Conservation (phyloP, 202 grass and related monocot species). For the Setaria italica region DNA sequence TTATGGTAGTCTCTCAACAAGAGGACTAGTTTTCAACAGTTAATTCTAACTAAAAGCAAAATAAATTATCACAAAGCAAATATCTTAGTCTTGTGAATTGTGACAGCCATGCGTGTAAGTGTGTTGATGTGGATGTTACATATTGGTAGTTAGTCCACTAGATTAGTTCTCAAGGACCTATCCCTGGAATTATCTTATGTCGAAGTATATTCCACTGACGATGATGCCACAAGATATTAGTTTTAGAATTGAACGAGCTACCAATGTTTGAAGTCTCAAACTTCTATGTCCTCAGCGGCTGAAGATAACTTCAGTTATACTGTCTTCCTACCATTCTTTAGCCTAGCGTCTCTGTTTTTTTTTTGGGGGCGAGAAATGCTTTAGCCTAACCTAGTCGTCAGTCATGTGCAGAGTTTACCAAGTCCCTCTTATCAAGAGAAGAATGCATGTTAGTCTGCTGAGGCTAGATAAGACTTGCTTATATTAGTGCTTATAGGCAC, state of each 20-base stretch:
- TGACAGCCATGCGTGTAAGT: too few species aligned
- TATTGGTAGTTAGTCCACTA: conserved; percentile 4
- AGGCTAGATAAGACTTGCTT: neutral
- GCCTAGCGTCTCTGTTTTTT: too few species aligned
- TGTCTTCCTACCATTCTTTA: conserved; percentile 27
- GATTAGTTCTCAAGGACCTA: neutral
- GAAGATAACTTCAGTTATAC: neutral
- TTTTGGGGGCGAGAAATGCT: neutral
- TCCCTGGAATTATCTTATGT: neutral
- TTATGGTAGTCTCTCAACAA: too few species aligned
- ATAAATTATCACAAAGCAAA: too few species aligned
- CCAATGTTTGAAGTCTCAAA: conserved; percentile 7
- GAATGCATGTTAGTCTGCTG: conserved; percentile 23
- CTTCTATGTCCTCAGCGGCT: conserved; percentile 25
- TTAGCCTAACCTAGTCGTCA: neutral
- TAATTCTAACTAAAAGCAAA: too few species aligned
- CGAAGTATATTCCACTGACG: neutral
- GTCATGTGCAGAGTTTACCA: conserved; percentile 38
- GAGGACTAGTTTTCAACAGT: too few species aligned
- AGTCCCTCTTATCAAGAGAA: neutral
- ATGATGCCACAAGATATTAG: neutral
- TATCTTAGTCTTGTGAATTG: too few species aligned
- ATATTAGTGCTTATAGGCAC: neutral
- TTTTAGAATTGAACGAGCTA: neutral
- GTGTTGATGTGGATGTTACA: neutral